A percentile compares a stretch with the other conserved stretches of the same genome.
Conservation (phyloP, 2,329 filamentous ascomycete genomes). For the Sporothrix globosa region DNA sequence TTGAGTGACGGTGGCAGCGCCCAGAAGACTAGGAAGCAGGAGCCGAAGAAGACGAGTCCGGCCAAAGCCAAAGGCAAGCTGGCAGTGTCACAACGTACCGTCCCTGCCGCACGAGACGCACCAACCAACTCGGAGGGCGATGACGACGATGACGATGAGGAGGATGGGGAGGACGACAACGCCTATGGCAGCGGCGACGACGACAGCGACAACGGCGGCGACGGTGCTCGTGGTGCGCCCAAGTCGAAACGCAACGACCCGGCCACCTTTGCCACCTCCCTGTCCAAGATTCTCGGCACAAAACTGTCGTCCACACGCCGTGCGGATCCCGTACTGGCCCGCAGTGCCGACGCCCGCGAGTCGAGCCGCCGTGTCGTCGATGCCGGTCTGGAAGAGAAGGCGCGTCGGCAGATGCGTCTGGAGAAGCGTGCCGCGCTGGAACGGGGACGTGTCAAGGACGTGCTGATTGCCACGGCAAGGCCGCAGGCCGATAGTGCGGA, state of each 20-base stretch:
- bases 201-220: constrained; percentile 42
- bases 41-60: constrained; percentile 47
- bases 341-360: constrained; percentile 74
- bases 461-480: constrained; percentile 60
- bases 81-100: constrained; percentile 2
- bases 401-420: constrained; percentile 74
- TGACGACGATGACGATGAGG: constrained; percentile 46
- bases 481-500: not conserved
- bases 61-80: not conserved
- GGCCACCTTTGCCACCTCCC: constrained; percentile 84
- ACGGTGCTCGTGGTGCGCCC: constrained; percentile 45
- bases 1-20: constrained; percentile 40
- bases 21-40: constrained; percentile 33
- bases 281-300: constrained; percentile 87
- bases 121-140: constrained; percentile 44
- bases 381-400: constrained; percentile 78
- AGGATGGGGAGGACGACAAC: constrained; percentile 44
- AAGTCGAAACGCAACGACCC: constrained; percentile 92
- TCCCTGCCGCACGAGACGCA: constrained; percentile 31
- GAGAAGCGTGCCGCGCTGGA: constrained; percentile 80
- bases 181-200: constrained; percentile 40
- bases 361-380: constrained; percentile 74
- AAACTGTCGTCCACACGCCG: constrained; percentile 83
- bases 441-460: constrained; percentile 85
- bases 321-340: constrained; percentile 86